Conservation (phyloP, 1,284 basidiomycete species). For the Marasmius oreades region DNA sequence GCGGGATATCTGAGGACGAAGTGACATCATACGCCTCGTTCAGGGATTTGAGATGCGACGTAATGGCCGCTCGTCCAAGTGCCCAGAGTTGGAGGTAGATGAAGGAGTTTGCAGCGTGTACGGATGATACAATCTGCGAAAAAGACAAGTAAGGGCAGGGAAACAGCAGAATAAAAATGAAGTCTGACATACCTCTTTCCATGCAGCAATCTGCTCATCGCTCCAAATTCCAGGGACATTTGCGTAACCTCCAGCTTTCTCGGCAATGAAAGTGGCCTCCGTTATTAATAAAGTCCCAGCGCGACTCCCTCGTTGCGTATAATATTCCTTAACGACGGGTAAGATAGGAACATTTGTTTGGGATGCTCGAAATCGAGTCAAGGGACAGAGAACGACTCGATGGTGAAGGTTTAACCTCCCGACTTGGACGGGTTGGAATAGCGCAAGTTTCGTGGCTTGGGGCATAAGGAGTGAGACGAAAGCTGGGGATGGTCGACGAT, state of each 20-base stretch:
- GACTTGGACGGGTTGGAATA: neutral
- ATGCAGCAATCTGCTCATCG: constrained; percentile 37
- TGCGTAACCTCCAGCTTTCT: constrained; percentile 33
- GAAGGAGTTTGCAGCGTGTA: too few species aligned
- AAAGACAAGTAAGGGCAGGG: too few species aligned
- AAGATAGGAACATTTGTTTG: constrained; percentile 23
- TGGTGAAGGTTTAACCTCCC: neutral
- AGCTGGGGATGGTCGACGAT: too few species aligned
- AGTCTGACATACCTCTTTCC: constrained; percentile 37
- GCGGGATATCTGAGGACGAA: too few species aligned
- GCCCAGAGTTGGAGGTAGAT: too few species aligned
- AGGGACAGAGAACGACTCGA: neutral
- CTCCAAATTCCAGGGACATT: constrained; percentile 41
- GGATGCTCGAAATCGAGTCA: neutral
- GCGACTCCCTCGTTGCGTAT: constrained; percentile 39
- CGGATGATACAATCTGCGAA: too few species aligned
- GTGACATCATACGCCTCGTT: too few species aligned
- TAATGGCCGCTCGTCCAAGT: too few species aligned
- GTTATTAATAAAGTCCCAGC: constrained; percentile 47
- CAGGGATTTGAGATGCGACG: too few species aligned
- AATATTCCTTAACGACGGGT: constrained; percentile 39
- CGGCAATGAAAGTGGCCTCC: constrained; percentile 42
- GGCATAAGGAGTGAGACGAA: too few species aligned
- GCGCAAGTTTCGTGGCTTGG: neutral
- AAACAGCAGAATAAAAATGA: too few species aligned